A percentile compares a stretch with the other conserved stretches of the same genome.
These are phyloP conservation scores for Talaromyces sp. DNA, from an alignment of 2,329 filamentous ascomycete genomes.

Conservation along the genomic window DNA sequence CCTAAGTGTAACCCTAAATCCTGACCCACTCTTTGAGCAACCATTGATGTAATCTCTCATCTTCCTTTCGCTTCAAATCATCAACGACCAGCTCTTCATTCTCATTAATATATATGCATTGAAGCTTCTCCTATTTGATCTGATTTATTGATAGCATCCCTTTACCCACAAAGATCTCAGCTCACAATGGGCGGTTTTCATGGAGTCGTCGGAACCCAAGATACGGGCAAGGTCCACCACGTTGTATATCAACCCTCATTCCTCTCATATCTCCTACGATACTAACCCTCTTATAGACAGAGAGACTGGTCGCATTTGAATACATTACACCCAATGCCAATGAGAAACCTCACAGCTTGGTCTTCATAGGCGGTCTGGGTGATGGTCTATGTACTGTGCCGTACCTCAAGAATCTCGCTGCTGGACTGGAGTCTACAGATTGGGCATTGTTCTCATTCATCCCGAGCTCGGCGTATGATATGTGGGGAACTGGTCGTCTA, in stretches of 20 bases:
- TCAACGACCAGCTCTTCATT: not conserved
- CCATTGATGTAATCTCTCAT: conserved; percentile 6
- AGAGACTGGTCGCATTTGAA: conserved; percentile 44
- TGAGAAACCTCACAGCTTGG: conserved; percentile 49
- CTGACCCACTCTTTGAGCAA: not conserved
- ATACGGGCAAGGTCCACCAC: conserved; percentile 18
- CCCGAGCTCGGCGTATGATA: conserved; percentile 53
- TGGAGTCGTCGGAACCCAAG: conserved; percentile 18
- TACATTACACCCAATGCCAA: conserved; percentile 29
- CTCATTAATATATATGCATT: not conserved
- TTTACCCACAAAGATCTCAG: not conserved
- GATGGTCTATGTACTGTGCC: conserved; percentile 58
- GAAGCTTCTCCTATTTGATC: not conserved
- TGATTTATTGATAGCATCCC: not conserved
- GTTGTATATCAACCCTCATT: conserved; percentile 1
- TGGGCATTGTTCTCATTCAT: conserved; percentile 56
- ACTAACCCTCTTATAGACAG: conserved; percentile 31
- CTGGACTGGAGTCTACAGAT: conserved; percentile 46
- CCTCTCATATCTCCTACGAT: not conserved
- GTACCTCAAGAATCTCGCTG: conserved; percentile 53
- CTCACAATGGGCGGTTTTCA: conserved; percentile 17
- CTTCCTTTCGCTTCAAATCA: not conserved
- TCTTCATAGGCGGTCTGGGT: conserved; percentile 60
- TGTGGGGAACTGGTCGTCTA: conserved; percentile 56
- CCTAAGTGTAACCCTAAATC: not conserved